Evolutionary conservation across 2,329 filamentous ascomycete genomes (phyloP).

Genomic region (Blastomyces emzantsi): DNA sequence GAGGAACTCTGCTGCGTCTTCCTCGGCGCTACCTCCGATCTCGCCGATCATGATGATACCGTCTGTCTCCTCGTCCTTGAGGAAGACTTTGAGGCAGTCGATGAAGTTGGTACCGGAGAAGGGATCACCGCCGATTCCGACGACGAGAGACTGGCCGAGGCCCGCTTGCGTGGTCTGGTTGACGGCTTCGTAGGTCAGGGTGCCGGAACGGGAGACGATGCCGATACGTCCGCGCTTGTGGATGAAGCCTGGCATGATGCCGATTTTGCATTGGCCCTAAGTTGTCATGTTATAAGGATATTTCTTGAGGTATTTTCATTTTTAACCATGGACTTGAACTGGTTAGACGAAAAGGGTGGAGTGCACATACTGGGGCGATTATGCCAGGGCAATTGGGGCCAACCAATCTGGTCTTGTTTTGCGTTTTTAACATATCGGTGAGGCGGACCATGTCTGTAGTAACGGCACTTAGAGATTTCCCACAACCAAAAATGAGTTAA

Average conservation of each 20-base stretch:
- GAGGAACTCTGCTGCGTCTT: conserved; percentile 95
- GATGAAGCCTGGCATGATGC: conserved; percentile 99
- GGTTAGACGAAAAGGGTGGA: conserved; percentile 8
- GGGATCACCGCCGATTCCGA: conserved; percentile 96
- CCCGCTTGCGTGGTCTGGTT: conserved; percentile 98
- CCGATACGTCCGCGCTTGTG: conserved; percentile 99
- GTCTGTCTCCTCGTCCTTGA: conserved; percentile 90
- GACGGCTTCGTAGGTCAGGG: conserved; percentile 98
- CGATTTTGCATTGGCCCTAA: conserved; percentile 96
- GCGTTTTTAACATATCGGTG: conserved; percentile 94
- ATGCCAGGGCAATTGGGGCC: conserved; percentile 98
- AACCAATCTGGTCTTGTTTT: conserved; percentile 92
- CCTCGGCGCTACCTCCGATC: conserved; percentile 94
- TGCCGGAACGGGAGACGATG: conserved; percentile 96
- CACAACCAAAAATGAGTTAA: neutral
- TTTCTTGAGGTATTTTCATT: neutral
- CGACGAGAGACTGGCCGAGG: conserved; percentile 93
- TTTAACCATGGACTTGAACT: neutral
- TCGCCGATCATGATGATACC: conserved; percentile 99
- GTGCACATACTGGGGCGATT: conserved; percentile 59
- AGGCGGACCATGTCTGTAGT: conserved; percentile 94
- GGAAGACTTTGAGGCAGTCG: conserved; percentile 96
- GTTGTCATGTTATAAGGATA: conserved; percentile 1
- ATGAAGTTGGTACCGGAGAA: conserved; percentile 99
- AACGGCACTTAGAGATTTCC: neutral